These are phyloP conservation scores for Leccinum incarnatum DNA, from an alignment of 768 basidiomycete species.

Conservation along the genomic window DNA sequence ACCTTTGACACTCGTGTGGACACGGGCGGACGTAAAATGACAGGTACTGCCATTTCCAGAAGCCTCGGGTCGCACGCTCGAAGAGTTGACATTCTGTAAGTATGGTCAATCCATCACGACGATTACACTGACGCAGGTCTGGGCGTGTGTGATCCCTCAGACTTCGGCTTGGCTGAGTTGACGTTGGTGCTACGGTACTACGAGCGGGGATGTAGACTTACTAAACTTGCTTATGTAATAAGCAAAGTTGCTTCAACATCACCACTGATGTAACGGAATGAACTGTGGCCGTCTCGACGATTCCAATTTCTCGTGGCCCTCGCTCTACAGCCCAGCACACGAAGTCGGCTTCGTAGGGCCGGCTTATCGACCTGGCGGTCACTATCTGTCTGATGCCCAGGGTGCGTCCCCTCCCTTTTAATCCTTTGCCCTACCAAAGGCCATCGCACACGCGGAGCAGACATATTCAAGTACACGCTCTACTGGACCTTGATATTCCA, in stretches of 20 bases:
- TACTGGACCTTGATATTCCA: constrained; percentile 50
- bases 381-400: neutral
- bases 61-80: too few species aligned
- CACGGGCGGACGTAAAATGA: neutral
- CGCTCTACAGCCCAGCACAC: neutral
- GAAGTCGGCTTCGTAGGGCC: neutral
- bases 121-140: neutral
- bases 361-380: neutral
- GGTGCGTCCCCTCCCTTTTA: neutral
- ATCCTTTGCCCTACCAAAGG: neutral
- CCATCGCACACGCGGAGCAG: constrained; percentile 18
- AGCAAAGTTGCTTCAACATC: neutral
- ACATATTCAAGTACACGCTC: constrained; percentile 45
- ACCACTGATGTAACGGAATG: neutral
- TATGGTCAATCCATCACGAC: neutral
- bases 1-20: neutral
- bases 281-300: neutral
- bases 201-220: too few species aligned
- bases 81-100: too few species aligned
- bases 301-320: neutral
- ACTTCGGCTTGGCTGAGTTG: neutral
- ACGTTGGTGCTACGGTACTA: too few species aligned
- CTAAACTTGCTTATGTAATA: neutral
- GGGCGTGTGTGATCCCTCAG: too few species aligned
- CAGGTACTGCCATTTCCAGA: neutral